Conservation (phyloP, 2,329 filamentous ascomycete species). For the Ilyonectria sp. region DNA sequence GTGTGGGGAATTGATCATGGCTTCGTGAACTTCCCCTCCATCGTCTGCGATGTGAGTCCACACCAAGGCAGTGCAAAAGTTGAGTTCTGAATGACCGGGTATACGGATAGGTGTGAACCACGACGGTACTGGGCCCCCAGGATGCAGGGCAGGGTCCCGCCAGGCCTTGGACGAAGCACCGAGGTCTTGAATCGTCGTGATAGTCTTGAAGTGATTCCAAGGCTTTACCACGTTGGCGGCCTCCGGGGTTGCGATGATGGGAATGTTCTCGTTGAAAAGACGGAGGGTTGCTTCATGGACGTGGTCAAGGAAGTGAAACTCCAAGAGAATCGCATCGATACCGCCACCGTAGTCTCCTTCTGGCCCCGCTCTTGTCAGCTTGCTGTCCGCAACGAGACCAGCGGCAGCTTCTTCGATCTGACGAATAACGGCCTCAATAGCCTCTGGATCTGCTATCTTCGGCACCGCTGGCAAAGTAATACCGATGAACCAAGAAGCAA, state of each 20-base stretch:
- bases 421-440: slow-evolving; percentile 33
- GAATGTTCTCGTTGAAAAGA: slow-evolving; percentile 37
- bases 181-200: slow-evolving; percentile 34
- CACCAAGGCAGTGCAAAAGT: slow-evolving; percentile 40
- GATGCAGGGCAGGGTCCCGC: slow-evolving; percentile 36
- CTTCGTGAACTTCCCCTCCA: slow-evolving; percentile 37
- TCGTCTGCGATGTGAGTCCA: slow-evolving; percentile 36
- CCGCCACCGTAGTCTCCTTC: slow-evolving; percentile 12
- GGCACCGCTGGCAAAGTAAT: slow-evolving; percentile 29
- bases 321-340: slow-evolving; percentile 43
- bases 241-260: slow-evolving; percentile 38
- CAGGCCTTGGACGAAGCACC: slow-evolving; percentile 23
- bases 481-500: slow-evolving; percentile 42
- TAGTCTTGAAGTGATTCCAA: slow-evolving; percentile 41
- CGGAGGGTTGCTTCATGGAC: slow-evolving; percentile 38
- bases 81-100: slow-evolving; percentile 32
- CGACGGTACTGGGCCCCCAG: slow-evolving; percentile 38
- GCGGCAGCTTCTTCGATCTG: slow-evolving; percentile 40
- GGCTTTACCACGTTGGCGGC: slow-evolving; percentile 28
- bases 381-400: neutral
- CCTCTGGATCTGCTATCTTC: slow-evolving; percentile 14
- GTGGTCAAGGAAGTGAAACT: slow-evolving; percentile 41
- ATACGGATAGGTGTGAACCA: slow-evolving; percentile 43
- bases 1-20: slow-evolving; percentile 41
- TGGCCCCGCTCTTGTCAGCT: neutral